These are phyloP conservation scores for Simmondsia chinensis DNA, from an alignment of 148 eudicot species.

Conservation along the genomic window DNA sequence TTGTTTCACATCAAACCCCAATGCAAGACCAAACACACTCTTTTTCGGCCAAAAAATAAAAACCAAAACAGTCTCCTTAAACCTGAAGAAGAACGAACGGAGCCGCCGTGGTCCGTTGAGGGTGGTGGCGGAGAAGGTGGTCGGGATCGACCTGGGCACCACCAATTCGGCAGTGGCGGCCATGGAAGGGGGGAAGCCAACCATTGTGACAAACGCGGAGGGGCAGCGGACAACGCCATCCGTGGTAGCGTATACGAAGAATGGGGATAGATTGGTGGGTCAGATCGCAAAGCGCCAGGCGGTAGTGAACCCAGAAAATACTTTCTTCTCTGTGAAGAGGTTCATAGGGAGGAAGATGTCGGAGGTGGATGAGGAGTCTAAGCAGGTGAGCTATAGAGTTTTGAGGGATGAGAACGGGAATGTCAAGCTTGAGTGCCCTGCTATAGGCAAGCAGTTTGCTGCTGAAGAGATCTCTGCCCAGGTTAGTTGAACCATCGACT, in stretches of 20 bases:
- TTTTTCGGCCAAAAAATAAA: conserved; percentile 27
- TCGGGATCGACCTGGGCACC: conserved; percentile 90
- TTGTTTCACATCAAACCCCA: conserved; percentile 5
- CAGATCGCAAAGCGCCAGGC: conserved; percentile 97
- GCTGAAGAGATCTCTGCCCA: conserved; percentile 97
- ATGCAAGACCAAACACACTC: conserved; percentile 16
- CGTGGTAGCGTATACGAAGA: conserved; percentile 88
- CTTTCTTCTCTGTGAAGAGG: conserved; percentile 87
- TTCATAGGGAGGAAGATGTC: conserved; percentile 88
- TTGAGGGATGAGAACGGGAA: conserved; percentile 87
- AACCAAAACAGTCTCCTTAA: conserved; percentile 12
- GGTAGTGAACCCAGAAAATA: conserved; percentile 86
- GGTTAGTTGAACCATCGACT: no score
- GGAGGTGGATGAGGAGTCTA: conserved; percentile 96
- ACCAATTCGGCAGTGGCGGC: conserved; percentile 96
- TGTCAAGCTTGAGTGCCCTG: conserved; percentile 95
- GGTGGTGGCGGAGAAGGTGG: conserved; percentile 75
- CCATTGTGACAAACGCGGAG: conserved; percentile 80
- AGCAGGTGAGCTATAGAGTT: conserved; percentile 81
- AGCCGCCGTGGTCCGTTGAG: conserved; percentile 22
- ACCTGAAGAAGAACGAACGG: conserved; percentile 13
- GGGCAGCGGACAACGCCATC: conserved; percentile 97
- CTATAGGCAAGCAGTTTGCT: conserved; percentile 85
- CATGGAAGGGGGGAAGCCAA: conserved; percentile 97
- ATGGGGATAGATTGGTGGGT: conserved; percentile 74